Percentiles rank a stretch among this genome's conserved stretches.
These are phyloP conservation scores for Metschnikowia proteae DNA, from an alignment of 805 yeast species.

Conservation along the genomic window DNA sequence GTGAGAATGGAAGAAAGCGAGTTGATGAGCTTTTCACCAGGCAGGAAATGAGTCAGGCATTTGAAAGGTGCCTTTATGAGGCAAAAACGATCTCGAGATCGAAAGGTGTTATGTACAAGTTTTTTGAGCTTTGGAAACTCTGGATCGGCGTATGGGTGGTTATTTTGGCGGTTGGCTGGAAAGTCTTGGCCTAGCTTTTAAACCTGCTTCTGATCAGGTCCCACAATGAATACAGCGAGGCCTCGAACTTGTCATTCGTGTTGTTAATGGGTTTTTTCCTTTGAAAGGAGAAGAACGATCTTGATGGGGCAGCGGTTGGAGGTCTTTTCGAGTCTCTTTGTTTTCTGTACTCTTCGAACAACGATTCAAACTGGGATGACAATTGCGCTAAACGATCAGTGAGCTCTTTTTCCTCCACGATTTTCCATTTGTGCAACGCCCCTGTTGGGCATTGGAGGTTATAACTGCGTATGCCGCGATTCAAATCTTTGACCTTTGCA, in stretches of 20 bases:
- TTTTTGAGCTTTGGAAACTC: constrained; percentile 11
- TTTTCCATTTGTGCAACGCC: constrained; percentile 37
- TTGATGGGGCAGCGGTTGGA: neutral
- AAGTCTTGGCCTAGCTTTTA: neutral
- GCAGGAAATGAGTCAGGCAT: constrained; percentile 39
- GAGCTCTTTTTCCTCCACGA: constrained; percentile 27
- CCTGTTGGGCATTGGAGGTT: constrained; percentile 39
- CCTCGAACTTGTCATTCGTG: neutral
- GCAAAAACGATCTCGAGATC: constrained; percentile 1
- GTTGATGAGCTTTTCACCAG: constrained; percentile 42
- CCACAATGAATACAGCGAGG: constrained; percentile 9
- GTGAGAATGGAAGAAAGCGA: constrained; percentile 35
- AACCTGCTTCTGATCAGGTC: constrained; percentile 11
- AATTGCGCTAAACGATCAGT: constrained; percentile 2
- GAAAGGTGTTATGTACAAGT: constrained; percentile 12
- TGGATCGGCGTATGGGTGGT: constrained; percentile 8
- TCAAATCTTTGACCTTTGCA: constrained; percentile 13
- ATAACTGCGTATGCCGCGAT: constrained; percentile 27
- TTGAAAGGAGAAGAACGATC: neutral
- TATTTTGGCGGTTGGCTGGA: neutral
- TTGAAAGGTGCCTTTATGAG: constrained; percentile 17
- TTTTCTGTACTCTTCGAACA: neutral
- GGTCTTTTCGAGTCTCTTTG: neutral
- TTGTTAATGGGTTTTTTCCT: neutral
- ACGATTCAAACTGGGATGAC: neutral